phyloP scores from a whole-genome alignment of 2,329 filamentous ascomycete genomes.

The Epichloe festucae region DNA sequence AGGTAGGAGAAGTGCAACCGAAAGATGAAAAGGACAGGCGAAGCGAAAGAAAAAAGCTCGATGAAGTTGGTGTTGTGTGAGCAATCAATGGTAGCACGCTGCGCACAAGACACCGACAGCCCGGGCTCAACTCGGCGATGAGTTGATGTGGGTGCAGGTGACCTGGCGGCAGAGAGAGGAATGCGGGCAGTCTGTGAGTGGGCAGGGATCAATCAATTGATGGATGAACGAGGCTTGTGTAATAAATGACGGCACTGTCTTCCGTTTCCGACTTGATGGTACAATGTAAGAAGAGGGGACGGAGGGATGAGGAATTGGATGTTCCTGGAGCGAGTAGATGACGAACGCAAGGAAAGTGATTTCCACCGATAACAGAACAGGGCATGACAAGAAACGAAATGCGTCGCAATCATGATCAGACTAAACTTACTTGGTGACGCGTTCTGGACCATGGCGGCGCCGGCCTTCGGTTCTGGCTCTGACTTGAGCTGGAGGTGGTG shows the following conservation, averaged over 20 bases:
- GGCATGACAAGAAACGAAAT: background rate
- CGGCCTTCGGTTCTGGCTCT: background rate
- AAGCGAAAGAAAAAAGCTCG: background rate
- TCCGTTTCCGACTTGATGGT: background rate
- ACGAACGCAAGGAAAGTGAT: background rate
- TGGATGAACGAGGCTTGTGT: background rate
- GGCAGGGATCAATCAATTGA: background rate
- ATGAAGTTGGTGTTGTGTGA: background rate
- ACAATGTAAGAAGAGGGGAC: background rate
- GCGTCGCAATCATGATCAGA: background rate
- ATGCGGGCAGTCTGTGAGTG: background rate
- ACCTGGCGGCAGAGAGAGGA: background rate
- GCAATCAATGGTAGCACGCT: background rate
- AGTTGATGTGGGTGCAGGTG: background rate
- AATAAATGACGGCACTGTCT: background rate
- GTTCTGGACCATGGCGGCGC: conserved; percentile 2
- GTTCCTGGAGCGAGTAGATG: no score
- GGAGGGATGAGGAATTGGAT: background rate
- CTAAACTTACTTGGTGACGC: conserved; percentile 2
- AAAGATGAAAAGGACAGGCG: background rate
- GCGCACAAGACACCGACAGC: background rate
- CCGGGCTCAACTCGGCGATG: background rate
- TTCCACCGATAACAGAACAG: background rate
- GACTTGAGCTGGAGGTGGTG: background rate
- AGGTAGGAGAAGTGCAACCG: background rate